Evolutionary conservation across 176 grass and related monocot genomes (phyloP).

Genomic region (Urochloa ruziziensis): DNA sequence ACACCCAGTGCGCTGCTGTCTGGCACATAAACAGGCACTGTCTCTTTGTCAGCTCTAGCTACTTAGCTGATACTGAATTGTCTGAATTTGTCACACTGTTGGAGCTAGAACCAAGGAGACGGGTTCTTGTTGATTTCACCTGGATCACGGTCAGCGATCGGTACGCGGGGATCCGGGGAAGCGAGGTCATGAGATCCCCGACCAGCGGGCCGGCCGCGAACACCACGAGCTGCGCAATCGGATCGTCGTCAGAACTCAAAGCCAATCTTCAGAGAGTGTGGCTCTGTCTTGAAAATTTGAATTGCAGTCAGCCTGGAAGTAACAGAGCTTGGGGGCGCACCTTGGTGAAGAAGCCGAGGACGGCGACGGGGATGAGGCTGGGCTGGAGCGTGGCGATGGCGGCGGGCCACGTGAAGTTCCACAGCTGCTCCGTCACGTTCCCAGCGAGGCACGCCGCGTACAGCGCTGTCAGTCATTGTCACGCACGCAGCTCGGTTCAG

Average conservation of each 20-base stretch:
- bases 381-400: slow-evolving; percentile 59
- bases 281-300: too few relatives aligned
- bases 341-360: slow-evolving; percentile 68
- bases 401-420: slow-evolving; percentile 73
- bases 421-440: slow-evolving; percentile 59
- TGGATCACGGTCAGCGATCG: slow-evolving; percentile 40
- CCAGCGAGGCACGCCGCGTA: slow-evolving; percentile 53
- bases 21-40: slow-evolving; percentile 22
- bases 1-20: slow-evolving; percentile 51
- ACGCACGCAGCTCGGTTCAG: background rate
- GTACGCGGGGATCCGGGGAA: slow-evolving; percentile 51
- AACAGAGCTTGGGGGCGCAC: slow-evolving; percentile 16
- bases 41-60: background rate
- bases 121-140: slow-evolving; percentile 1
- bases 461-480: slow-evolving; percentile 41
- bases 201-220: slow-evolving; percentile 52
- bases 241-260: background rate
- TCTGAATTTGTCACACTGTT: background rate
- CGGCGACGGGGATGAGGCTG: slow-evolving; percentile 55
- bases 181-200: slow-evolving; percentile 46
- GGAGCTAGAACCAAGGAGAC: background rate
- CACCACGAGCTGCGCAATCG: slow-evolving; percentile 45
- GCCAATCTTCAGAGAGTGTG: background rate
- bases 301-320: background rate
- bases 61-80: background rate